Evolutionary conservation across 1,284 basidiomycete species (phyloP).

Genomic region (Irpex rosettiformis): DNA sequence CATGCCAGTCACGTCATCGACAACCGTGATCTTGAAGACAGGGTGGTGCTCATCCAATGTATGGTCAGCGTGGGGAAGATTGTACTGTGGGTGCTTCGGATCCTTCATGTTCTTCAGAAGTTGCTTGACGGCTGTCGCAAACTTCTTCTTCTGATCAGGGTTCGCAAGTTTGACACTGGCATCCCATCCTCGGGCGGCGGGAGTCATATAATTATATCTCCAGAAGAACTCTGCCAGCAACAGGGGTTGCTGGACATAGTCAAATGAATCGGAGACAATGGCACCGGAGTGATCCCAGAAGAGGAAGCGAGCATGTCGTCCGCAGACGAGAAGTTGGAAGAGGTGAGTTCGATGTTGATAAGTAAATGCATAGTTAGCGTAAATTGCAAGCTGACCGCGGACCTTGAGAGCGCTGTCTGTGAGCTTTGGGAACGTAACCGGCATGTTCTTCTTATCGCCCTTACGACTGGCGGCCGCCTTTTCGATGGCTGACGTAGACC

Average conservation of each 20-base stretch:
- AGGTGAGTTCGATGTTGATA: slow-evolving; percentile 10
- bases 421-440: too few species aligned
- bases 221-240: slow-evolving; percentile 26
- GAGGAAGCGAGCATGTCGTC: slow-evolving; percentile 22
- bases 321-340: slow-evolving; percentile 25
- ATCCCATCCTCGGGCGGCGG: slow-evolving; percentile 21
- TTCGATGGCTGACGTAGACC: too few species aligned
- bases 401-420: not conserved
- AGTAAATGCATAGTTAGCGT: not conserved
- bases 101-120: not conserved
- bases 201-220: slow-evolving; percentile 18
- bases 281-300: slow-evolving; percentile 29
- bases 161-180: slow-evolving; percentile 16
- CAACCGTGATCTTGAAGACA: not conserved
- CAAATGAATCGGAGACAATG: slow-evolving; percentile 25
- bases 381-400: not conserved
- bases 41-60: not conserved
- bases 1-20: not conserved
- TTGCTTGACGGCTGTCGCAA: not conserved
- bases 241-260: slow-evolving; percentile 19
- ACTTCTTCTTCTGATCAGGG: not conserved
- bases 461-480: too few species aligned
- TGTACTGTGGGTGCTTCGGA: not conserved
- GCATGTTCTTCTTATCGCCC: too few species aligned
- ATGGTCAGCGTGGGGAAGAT: not conserved